Evolutionary conservation across 1,284 basidiomycete species (phyloP), one percentile per base, ranked within the genome.

Genomic region (Entoloma clypeatum): DNA sequence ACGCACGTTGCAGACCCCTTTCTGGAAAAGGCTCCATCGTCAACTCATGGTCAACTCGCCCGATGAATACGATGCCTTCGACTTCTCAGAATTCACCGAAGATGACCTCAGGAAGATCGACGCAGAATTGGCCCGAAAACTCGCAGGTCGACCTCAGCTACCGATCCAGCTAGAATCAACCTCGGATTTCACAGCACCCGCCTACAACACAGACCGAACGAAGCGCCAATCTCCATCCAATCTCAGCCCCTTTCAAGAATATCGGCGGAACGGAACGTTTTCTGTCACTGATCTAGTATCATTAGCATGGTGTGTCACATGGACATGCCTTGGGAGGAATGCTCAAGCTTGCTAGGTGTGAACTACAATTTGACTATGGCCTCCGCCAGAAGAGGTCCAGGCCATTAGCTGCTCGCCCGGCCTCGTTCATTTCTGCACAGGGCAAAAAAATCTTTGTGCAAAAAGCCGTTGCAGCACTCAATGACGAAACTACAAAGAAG

Each of bases 281-380:
- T 70, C 68, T 2, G 77, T 79, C 16, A 71, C 75, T 0, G 77
- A 79, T 51, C 55, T 79, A 14, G 64, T 70, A 25, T 60, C 64
- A 18, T 69, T 70, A 16, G 51, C 67, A 5, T 86, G 82, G 83
- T 81, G 59, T 42, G 70, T 42, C 25, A 11, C 14, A 31, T 13
- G 43, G 28, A 27, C 24, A 13, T 40, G 43, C 26, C 24, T 11
- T 14, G 23, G 17, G 26, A 26, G 16, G 26, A 13, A 45, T 35
- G 16, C 23, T 35, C 8, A 26, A 33, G 26, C 24, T 50, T 16
- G 32, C 25, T 32, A 86, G 83, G 83, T 86, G 84, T 54, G 84
- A 86, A 54, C 69, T 91, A 41, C 87, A 92, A 57, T 81, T 76
- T 55, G 83, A 87, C 48, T 89, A 89, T 53, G 75, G 81, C 2